phyloP scores from a whole-genome alignment of 805 yeast genomes.

The Ogataea degrootiae region DNA sequence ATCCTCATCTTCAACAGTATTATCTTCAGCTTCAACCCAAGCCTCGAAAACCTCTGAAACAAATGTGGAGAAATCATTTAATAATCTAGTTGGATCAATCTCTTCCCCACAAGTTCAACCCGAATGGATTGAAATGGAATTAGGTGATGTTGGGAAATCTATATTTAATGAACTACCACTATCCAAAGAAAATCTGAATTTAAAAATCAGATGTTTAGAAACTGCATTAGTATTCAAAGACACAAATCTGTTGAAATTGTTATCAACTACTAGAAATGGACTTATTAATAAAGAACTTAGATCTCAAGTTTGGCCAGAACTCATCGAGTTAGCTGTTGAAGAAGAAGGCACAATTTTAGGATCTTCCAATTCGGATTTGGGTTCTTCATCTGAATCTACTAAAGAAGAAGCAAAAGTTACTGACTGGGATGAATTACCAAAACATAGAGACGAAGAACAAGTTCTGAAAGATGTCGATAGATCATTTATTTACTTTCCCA shows the following conservation, averaged over 20 bases:
- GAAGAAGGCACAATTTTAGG: background rate
- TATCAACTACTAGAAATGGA: constrained; percentile 44
- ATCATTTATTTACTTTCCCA: constrained; percentile 48
- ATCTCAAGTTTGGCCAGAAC: constrained; percentile 45
- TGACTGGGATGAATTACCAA: constrained; percentile 27
- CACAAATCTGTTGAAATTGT: constrained; percentile 25
- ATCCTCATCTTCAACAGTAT: background rate
- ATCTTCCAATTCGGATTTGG: background rate
- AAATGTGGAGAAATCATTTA: background rate
- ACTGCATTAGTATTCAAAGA: constrained; percentile 33
- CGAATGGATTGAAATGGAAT: constrained; percentile 51
- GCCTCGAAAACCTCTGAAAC: no score
- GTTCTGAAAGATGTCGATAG: constrained; percentile 74
- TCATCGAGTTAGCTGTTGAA: constrained; percentile 32
- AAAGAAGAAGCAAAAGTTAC: constrained; percentile 1
- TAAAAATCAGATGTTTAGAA: constrained; percentile 34
- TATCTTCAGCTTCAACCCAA: background rate
- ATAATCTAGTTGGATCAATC: background rate
- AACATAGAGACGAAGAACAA: constrained; percentile 74
- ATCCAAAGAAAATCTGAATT: constrained; percentile 32
- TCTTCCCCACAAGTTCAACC: constrained; percentile 9
- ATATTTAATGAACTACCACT: constrained; percentile 41
- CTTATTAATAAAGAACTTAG: constrained; percentile 39
- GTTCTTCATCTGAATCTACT: background rate
- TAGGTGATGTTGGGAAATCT: constrained; percentile 41